These are phyloP conservation scores for Aegilops longissima DNA, from an alignment of 176 grass and related monocot genomes.

Conservation along the genomic window DNA sequence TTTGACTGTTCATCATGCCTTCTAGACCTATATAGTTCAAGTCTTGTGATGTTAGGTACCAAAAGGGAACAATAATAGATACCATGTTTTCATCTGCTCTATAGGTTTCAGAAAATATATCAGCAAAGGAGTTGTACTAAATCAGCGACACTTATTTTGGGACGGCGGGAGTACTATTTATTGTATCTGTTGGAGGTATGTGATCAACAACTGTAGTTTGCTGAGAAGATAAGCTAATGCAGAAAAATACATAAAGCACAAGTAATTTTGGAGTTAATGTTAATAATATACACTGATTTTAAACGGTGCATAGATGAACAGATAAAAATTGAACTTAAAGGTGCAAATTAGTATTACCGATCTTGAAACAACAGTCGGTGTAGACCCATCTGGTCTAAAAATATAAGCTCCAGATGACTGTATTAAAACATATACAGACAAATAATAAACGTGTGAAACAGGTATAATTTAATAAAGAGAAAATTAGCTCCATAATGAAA, in stretches of 20 bases:
- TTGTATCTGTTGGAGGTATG: not conserved
- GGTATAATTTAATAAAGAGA: not conserved
- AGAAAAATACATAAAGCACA: not conserved
- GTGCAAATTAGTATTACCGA: slow-evolving; percentile 39
- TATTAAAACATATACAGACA: not conserved
- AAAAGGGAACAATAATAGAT: not conserved
- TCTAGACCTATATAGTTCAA: not conserved
- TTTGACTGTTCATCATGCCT: not conserved
- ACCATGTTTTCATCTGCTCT: not conserved
- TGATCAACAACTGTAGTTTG: not conserved
- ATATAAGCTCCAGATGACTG: slow-evolving; percentile 96
- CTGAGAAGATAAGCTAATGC: not conserved
- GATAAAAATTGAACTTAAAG: not conserved
- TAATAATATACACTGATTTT: not conserved
- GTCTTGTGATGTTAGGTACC: not conserved
- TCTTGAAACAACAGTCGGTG: slow-evolving; percentile 54
- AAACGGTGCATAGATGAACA: not conserved
- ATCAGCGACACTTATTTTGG: too few relatives aligned
- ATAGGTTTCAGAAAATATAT: slow-evolving; percentile 5
- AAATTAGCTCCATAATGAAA: slow-evolving; percentile 30
- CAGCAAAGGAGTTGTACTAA: not conserved
- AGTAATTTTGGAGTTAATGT: not conserved
- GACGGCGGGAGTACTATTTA: not conserved
- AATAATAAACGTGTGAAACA: slow-evolving; percentile 20
- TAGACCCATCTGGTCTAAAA: slow-evolving; percentile 76